These are phyloP conservation scores for Funneliformis caledonium DNA, from an alignment of 371 early-diverging fungal species.

Conservation along the genomic window DNA sequence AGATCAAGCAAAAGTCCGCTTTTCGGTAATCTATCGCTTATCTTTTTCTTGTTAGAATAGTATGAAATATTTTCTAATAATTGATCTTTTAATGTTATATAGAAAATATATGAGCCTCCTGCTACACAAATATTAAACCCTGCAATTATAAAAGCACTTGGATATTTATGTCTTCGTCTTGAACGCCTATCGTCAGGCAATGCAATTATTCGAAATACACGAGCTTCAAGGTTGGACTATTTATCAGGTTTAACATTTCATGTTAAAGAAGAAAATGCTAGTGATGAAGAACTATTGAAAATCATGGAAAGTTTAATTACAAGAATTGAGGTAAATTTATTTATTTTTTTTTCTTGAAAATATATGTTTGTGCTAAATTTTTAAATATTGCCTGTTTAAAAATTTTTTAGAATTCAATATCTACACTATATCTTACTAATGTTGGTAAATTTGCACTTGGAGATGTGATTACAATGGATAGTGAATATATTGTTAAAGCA, in stretches of 20 bases:
- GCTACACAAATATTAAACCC: conserved; percentile 49
- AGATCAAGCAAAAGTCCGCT: conserved; percentile 14
- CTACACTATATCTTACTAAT: conserved; percentile 62
- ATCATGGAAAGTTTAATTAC: conserved; percentile 66
- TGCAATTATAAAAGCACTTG: conserved; percentile 50
- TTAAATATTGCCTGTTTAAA: neutral
- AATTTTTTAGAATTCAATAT: conserved; percentile 57
- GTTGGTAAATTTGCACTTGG: conserved; percentile 62
- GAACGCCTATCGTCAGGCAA: conserved; percentile 59
- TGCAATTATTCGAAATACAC: conserved; percentile 37
- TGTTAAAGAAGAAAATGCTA: conserved; percentile 55
- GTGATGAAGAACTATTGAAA: conserved; percentile 60
- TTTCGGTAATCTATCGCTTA: neutral
- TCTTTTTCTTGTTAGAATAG: neutral
- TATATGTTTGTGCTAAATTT: neutral
- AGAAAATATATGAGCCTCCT: conserved; percentile 40
- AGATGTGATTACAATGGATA: conserved; percentile 62
- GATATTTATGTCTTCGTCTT: conserved; percentile 57
- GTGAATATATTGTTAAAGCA: conserved; percentile 62
- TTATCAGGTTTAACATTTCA: conserved; percentile 48
- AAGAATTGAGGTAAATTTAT: conserved; percentile 53
- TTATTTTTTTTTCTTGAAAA: neutral
- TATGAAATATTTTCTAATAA: neutral
- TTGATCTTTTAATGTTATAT: too few species aligned
- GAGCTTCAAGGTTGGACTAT: conserved; percentile 46